Conservation (phyloP, 2,329 filamentous ascomycete genomes). For the Diaporthe citrichinensis region DNA sequence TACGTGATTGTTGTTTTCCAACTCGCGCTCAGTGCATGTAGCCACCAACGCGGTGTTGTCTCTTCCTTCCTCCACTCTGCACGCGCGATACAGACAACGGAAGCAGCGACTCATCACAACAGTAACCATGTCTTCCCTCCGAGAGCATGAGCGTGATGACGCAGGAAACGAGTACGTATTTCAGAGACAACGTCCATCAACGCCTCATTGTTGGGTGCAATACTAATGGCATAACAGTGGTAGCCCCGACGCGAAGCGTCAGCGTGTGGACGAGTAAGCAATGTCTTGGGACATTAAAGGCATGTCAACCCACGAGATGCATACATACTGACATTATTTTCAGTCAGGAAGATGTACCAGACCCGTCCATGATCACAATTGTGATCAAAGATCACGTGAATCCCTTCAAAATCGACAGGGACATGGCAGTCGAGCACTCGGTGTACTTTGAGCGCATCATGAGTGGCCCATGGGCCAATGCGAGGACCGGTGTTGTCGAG, state of each 20-base stretch:
- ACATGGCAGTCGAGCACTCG: not conserved
- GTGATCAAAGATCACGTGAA: not conserved
- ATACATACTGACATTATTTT: not conserved
- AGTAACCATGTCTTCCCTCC: not conserved
- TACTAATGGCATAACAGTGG: not conserved
- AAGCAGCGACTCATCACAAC: not conserved
- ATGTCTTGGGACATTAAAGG: not conserved
- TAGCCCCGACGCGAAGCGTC: not conserved
- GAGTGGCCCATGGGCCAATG: not conserved
- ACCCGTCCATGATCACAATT: not conserved
- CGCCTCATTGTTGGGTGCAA: too few species aligned
- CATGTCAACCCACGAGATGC: too few species aligned
- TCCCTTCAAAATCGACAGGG: not conserved
- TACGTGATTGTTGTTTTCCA: not conserved
- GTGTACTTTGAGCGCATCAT: not conserved
- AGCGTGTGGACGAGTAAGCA: not conserved
- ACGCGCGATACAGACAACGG: not conserved
- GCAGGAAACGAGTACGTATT: not conserved
- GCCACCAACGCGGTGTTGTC: not conserved
- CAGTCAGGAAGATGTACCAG: not conserved
- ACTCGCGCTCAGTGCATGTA: not conserved
- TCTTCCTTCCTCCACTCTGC: not conserved
- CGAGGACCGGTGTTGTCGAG: not conserved
- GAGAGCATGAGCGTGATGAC: too few species aligned
- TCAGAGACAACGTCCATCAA: not conserved